A percentile compares a stretch with the other conserved stretches of the same genome.
Evolutionary conservation across 805 yeast genomes (phyloP).

Genomic region (Candida alai): DNA sequence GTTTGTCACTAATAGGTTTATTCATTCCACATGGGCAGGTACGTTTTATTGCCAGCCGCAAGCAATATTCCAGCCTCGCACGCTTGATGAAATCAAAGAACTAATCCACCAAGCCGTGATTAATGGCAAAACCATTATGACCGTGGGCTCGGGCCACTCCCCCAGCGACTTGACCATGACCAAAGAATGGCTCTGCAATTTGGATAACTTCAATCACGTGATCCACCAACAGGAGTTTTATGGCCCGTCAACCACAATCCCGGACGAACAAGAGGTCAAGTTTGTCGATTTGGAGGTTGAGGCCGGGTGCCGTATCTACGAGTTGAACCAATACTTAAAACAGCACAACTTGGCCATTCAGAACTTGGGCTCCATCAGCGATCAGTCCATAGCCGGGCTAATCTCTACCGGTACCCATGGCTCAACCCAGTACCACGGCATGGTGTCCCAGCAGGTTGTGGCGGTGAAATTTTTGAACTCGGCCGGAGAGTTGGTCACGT

Average conservation of each 20-base stretch:
- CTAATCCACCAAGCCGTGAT: constrained; percentile 65
- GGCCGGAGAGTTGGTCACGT: constrained; percentile 63
- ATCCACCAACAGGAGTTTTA: constrained; percentile 42
- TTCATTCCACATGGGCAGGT: constrained; percentile 85
- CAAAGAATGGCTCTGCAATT: constrained; percentile 78
- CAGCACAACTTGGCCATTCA: constrained; percentile 73
- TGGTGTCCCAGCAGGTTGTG: constrained; percentile 84
- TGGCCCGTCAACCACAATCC: constrained; percentile 29
- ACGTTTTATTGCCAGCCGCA: constrained; percentile 77
- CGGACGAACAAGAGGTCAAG: constrained; percentile 40
- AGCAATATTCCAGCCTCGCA: constrained; percentile 72
- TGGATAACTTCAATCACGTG: constrained; percentile 70
- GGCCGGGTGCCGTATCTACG: constrained; percentile 80
- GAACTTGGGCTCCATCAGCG: constrained; percentile 89
- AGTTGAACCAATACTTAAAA: constrained; percentile 66
- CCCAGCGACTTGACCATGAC: constrained; percentile 92
- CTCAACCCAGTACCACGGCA: constrained; percentile 87
- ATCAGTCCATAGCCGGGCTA: constrained; percentile 92
- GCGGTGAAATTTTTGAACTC: constrained; percentile 72
- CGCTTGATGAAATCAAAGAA: constrained; percentile 61
- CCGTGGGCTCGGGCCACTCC: constrained; percentile 93
- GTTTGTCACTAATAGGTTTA: constrained; percentile 37
- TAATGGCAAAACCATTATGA: constrained; percentile 62
- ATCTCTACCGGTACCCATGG: constrained; percentile 98
- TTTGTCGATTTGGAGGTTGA: constrained; percentile 92